Conservation (phyloP, 1,284 basidiomycete species). For the Malassezia restricta region DNA sequence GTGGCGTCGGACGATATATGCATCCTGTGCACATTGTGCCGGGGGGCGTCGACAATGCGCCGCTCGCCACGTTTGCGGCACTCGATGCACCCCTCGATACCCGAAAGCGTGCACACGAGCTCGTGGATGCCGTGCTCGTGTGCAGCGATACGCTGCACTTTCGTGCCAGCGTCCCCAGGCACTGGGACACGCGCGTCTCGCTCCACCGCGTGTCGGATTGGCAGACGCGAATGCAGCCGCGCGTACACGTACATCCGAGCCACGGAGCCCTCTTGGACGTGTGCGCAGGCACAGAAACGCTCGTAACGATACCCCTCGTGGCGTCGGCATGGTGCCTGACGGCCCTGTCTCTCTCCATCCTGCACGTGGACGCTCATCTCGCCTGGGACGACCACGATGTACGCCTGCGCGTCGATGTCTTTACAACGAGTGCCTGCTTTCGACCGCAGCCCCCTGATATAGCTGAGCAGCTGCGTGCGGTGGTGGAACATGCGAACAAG, state of each 20-base stretch:
- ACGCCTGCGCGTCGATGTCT: neutral
- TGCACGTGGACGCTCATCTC: neutral
- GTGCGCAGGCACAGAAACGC: neutral
- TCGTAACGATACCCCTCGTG: conserved; percentile 1
- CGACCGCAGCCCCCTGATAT: neutral
- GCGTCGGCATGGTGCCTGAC: neutral
- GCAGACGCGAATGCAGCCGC: neutral
- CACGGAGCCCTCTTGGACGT: conserved; percentile 2
- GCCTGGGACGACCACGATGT: neutral
- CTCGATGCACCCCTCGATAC: neutral
- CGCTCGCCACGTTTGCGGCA: neutral
- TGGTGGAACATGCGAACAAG: neutral
- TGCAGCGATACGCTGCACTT: neutral
- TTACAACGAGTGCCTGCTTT: neutral
- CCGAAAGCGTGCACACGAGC: neutral
- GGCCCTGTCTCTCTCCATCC: neutral
- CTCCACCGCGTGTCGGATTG: neutral
- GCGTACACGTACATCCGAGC: neutral
- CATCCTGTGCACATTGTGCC: neutral
- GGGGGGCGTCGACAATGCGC: neutral
- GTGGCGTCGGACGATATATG: neutral
- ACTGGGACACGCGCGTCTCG: neutral
- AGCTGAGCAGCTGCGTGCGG: neutral
- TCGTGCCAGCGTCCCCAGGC: neutral
- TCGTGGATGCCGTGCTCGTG: neutral